Percentiles rank a stretch among this genome's conserved stretches.
Evolutionary conservation across 495 filamentous ascomycete species (phyloP).

Genomic region (Letharia lupina): DNA sequence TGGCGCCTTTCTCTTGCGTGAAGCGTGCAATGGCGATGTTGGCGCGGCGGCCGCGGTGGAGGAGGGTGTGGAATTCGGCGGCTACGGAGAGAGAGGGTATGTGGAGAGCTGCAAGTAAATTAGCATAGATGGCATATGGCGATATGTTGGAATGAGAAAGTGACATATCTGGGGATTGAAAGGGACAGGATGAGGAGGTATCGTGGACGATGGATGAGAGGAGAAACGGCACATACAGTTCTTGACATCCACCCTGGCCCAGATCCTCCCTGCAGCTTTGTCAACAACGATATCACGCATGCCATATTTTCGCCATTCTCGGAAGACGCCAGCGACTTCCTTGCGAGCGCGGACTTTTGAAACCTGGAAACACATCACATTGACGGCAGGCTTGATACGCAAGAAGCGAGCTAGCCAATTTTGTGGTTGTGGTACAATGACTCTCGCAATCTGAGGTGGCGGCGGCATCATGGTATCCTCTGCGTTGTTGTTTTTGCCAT

Average conservation of each 20-base stretch:
- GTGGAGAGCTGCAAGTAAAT: constrained; percentile 47
- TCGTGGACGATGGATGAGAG: constrained; percentile 8
- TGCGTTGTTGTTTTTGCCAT: constrained; percentile 12
- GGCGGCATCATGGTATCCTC: constrained; percentile 9
- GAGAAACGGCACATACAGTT: constrained; percentile 60
- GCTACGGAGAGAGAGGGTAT: constrained; percentile 74
- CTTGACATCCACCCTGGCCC: constrained; percentile 58
- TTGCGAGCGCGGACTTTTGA: constrained; percentile 60
- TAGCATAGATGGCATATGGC: background rate
- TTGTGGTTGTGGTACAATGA: constrained; percentile 47
- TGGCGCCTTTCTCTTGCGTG: constrained; percentile 80
- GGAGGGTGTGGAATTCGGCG: constrained; percentile 72
- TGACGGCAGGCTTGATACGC: constrained; percentile 73
- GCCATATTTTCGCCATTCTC: constrained; percentile 72
- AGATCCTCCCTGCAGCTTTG: constrained; percentile 62
- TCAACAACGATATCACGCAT: constrained; percentile 67
- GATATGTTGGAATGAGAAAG: background rate
- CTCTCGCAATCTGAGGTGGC: background rate
- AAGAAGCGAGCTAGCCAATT: constrained; percentile 86
- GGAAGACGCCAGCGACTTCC: constrained; percentile 63
- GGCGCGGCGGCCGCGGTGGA: constrained; percentile 62
- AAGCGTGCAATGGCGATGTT: constrained; percentile 72
- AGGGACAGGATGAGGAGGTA: background rate
- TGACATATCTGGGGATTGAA: background rate
- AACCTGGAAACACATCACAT: constrained; percentile 63